A percentile compares a stretch with the other conserved stretches of the same genome.
phyloP scores from a whole-genome alignment of 1,284 basidiomycete genomes.

The Ceratobasidium sp. region DNA sequence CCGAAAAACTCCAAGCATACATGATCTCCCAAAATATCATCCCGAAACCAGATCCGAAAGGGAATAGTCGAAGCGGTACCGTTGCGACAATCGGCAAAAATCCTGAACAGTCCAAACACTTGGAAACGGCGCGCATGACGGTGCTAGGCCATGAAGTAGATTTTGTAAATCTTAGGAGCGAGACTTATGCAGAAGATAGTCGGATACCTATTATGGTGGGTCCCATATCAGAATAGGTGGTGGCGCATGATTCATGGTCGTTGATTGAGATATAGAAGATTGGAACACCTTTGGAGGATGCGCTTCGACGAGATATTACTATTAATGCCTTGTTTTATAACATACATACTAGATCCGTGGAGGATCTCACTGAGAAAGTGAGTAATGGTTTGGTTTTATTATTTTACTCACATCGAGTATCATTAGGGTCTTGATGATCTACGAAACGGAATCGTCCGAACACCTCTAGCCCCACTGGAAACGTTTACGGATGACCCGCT shows the following conservation, averaged over 20 bases:
- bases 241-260: neutral
- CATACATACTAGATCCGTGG: constrained; percentile 85
- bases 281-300: constrained; percentile 93
- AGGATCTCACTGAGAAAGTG: constrained; percentile 87
- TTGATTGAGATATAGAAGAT: constrained; percentile 65
- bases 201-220: constrained; percentile 90
- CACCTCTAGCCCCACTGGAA: constrained; percentile 84
- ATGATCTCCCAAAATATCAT: constrained; percentile 55
- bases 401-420: neutral
- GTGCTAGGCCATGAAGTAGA: constrained; percentile 88
- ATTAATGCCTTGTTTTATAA: constrained; percentile 99
- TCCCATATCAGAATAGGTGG: constrained; percentile 40
- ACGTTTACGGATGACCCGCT: constrained; percentile 97
- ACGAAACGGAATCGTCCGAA: constrained; percentile 80
- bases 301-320: constrained; percentile 89
- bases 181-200: constrained; percentile 87
- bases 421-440: constrained; percentile 84
- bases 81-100: constrained; percentile 86
- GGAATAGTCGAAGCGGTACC: constrained; percentile 20
- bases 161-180: constrained; percentile 92
- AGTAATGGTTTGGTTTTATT: constrained; percentile 25
- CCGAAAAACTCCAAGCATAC: constrained; percentile 77
- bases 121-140: constrained; percentile 93
- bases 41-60: neutral
- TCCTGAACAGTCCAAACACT: constrained; percentile 97